Conservation (phyloP, 805 yeast species). For the Lipomyces anomalus region DNA sequence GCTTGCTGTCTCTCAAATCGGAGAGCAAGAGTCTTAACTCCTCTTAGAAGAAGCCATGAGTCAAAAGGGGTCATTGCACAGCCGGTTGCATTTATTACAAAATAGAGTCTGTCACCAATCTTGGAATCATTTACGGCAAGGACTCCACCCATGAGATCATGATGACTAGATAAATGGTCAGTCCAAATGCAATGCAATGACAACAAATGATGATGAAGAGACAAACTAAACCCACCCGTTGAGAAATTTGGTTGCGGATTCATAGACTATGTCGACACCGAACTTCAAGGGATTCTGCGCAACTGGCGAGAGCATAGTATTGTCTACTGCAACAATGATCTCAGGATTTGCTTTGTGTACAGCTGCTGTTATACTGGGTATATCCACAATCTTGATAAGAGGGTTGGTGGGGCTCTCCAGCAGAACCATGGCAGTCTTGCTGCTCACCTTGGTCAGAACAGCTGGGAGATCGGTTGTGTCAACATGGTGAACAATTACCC, state of each 20-base stretch:
- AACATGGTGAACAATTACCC: constrained; percentile 62
- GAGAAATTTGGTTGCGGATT: constrained; percentile 85
- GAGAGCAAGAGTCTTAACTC: constrained; percentile 79
- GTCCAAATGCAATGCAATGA: neutral
- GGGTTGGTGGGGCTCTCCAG: constrained; percentile 95
- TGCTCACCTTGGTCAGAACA: constrained; percentile 51
- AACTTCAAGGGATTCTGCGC: constrained; percentile 77
- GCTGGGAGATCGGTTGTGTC: constrained; percentile 72
- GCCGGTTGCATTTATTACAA: constrained; percentile 83
- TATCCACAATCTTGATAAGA: constrained; percentile 78
- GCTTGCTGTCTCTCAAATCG: constrained; percentile 83
- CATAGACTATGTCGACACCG: constrained; percentile 88
- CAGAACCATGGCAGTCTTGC: constrained; percentile 67
- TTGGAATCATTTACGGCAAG: constrained; percentile 61
- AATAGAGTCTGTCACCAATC: constrained; percentile 64
- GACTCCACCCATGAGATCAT: constrained; percentile 94
- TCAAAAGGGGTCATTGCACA: constrained; percentile 90
- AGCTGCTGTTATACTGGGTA: constrained; percentile 55
- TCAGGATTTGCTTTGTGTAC: constrained; percentile 67
- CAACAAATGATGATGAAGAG: neutral
- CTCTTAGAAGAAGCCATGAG: constrained; percentile 82
- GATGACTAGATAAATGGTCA: constrained; percentile 65
- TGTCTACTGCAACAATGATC: constrained; percentile 76
- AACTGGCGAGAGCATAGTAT: constrained; percentile 95
- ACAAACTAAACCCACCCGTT: constrained; percentile 5